Evolutionary conservation across 495 filamentous ascomycete genomes (phyloP).

Genomic region (Penicillium longicatenatum): DNA sequence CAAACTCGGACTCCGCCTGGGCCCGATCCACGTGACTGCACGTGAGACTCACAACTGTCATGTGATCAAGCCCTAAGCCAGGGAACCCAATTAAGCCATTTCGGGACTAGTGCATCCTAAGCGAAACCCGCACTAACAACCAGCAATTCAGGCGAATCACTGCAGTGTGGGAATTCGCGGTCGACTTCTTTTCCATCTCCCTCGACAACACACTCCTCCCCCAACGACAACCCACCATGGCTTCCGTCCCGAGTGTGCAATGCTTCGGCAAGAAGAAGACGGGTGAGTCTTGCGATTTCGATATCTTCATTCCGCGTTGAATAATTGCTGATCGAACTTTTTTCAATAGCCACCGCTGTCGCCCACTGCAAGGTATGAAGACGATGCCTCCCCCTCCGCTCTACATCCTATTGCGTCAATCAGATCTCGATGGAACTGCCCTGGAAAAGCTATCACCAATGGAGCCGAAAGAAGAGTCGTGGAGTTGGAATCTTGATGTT

Average conservation of each 20-base stretch:
- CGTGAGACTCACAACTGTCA: conserved; percentile 13
- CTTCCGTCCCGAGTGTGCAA: conserved; percentile 81
- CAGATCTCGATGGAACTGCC: conserved; percentile 8
- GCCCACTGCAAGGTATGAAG: conserved; percentile 89
- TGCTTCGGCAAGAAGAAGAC: conserved; percentile 96
- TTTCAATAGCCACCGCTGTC: conserved; percentile 71
- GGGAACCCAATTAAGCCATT: conserved; percentile 11
- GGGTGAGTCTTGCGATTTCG: conserved; percentile 46
- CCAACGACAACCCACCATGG: conserved; percentile 63
- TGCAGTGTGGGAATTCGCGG: conserved; percentile 32
- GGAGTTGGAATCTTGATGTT: conserved; percentile 9
- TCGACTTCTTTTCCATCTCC: conserved; percentile 35
- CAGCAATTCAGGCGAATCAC: conserved; percentile 33
- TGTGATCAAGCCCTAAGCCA: conserved; percentile 36
- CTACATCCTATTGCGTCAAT: conserved; percentile 24
- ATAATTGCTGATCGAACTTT: conserved; percentile 34
- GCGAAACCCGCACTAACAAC: conserved; percentile 49
- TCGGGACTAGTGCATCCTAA: conserved; percentile 40
- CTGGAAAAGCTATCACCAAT: conserved; percentile 1
- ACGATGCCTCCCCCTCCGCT: conserved; percentile 18
- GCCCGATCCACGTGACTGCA: conserved; percentile 19
- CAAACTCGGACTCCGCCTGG: conserved; percentile 22
- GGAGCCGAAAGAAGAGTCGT: background rate
- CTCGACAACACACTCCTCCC: conserved; percentile 47
- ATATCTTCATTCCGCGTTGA: conserved; percentile 6